These are phyloP conservation scores for Dimocarpus longan DNA, from an alignment of 345 rosid species.

Conservation along the genomic window DNA sequence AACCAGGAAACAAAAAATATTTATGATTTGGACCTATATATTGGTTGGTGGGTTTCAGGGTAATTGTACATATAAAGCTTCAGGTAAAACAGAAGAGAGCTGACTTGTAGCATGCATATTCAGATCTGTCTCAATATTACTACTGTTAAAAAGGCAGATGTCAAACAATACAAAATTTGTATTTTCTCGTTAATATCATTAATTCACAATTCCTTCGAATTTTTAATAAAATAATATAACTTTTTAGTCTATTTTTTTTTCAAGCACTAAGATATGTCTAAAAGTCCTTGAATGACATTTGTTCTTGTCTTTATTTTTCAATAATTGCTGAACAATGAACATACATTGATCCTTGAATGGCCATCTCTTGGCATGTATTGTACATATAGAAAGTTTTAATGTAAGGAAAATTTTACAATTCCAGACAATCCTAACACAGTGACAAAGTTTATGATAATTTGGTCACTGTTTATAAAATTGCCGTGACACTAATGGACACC, in stretches of 20 bases:
- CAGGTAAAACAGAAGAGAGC: neutral
- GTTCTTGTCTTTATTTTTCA: too few relatives aligned
- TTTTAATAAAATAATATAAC: too few relatives aligned
- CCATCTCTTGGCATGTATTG: too few relatives aligned
- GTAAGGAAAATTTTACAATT: neutral
- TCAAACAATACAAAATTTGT: neutral
- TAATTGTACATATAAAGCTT: neutral
- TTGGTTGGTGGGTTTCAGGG: conserved; percentile 7
- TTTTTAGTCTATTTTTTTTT: too few relatives aligned
- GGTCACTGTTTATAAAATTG: neutral
- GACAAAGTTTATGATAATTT: neutral
- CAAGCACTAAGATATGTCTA: neutral
- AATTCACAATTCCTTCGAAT: neutral
- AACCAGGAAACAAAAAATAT: conserved; percentile 1
- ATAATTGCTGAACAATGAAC: neutral
- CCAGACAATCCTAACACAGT: neutral
- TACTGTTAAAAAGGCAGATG: neutral
- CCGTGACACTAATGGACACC: neutral
- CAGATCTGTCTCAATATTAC: neutral
- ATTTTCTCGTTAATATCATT: neutral
- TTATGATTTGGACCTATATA: conserved; percentile 13
- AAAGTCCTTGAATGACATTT: neutral
- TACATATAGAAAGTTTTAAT: too few relatives aligned
- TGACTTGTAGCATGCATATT: neutral
- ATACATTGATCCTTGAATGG: neutral